These are phyloP conservation scores for Stachybotrys chlorohalonatus DNA, from an alignment of 2,329 filamentous ascomycete genomes.

Conservation along the genomic window DNA sequence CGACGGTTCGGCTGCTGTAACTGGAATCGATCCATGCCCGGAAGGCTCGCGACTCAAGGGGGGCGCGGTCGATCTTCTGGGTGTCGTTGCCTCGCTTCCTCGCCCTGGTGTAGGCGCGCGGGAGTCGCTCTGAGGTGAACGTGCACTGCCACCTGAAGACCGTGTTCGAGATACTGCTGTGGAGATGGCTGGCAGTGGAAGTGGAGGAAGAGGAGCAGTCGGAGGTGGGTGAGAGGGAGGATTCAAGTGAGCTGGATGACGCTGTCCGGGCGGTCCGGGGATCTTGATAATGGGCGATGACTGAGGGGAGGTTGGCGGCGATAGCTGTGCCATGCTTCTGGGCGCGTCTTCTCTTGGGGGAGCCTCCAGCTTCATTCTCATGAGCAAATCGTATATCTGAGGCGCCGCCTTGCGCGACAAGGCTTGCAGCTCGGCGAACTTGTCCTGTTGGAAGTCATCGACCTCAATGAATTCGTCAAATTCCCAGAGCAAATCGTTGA, in stretches of 20 bases:
- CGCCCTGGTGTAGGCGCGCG: neutral
- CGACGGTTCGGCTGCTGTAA: slow-evolving; percentile 4
- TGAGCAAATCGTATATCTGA: slow-evolving; percentile 39
- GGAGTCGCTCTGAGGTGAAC: neutral
- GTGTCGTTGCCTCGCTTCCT: neutral
- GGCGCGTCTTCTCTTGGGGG: slow-evolving; percentile 10
- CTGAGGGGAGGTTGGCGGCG: neutral
- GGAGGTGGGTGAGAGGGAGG: slow-evolving; percentile 19
- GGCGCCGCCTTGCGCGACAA: slow-evolving; percentile 39
- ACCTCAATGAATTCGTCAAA: slow-evolving; percentile 46
- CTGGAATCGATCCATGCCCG: neutral
- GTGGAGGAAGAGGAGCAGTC: slow-evolving; percentile 12
- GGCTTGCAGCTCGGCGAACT: slow-evolving; percentile 38
- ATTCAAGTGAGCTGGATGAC: neutral
- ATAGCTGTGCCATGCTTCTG: neutral
- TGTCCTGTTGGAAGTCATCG: slow-evolving; percentile 40
- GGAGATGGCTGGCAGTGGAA: slow-evolving; percentile 4
- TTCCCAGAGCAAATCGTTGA: slow-evolving; percentile 44
- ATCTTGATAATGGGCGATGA: neutral
- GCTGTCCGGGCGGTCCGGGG: neutral
- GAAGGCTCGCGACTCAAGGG: neutral
- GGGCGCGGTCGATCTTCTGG: neutral
- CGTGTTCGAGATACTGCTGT: neutral
- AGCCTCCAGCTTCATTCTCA: slow-evolving; percentile 43
- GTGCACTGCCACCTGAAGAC: neutral